Evolutionary conservation across 352 stramenopile species (phyloP).

Genomic region (Globisporangium rhizosaccharum): DNA sequence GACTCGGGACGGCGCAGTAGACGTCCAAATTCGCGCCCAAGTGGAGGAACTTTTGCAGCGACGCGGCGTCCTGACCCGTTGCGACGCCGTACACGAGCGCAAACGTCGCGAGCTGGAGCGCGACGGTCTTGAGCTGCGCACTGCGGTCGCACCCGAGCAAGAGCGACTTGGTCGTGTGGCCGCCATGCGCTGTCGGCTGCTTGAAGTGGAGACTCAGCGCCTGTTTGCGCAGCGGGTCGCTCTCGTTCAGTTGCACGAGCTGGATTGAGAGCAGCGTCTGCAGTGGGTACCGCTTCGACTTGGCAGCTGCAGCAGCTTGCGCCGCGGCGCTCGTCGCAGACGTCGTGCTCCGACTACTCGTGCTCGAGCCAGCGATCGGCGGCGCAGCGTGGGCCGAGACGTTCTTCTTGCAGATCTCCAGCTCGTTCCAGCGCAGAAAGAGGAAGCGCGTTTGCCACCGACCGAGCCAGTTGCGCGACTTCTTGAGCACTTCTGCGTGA

Average conservation of each 20-base stretch:
- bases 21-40: conserved; percentile 50
- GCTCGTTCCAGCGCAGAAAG: conserved; percentile 40
- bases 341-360: not conserved
- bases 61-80: conserved; percentile 22
- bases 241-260: conserved; percentile 46
- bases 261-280: conserved; percentile 41
- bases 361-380: not conserved
- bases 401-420: conserved; percentile 49
- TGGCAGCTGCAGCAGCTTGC: not conserved
- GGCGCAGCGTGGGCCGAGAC: conserved; percentile 1
- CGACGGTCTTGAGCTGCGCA: conserved; percentile 30
- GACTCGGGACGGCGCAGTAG: conserved; percentile 28
- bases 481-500: conserved; percentile 50
- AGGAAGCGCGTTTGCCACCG: conserved; percentile 45
- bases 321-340: not conserved
- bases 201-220: conserved; percentile 55
- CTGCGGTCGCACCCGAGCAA: conserved; percentile 33
- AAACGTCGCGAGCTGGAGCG: conserved; percentile 51
- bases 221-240: conserved; percentile 35
- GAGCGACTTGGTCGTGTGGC: conserved; percentile 45
- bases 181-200: conserved; percentile 19
- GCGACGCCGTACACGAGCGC: conserved; percentile 46
- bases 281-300: conserved; percentile 36
- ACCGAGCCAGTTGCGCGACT: conserved; percentile 60
- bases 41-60: conserved; percentile 39